A percentile compares a stretch with the other conserved stretches of the same genome.
These are phyloP conservation scores for Prorocentrum cordatum DNA, from an alignment of 169 alveolate species.

Conservation along the genomic window DNA sequence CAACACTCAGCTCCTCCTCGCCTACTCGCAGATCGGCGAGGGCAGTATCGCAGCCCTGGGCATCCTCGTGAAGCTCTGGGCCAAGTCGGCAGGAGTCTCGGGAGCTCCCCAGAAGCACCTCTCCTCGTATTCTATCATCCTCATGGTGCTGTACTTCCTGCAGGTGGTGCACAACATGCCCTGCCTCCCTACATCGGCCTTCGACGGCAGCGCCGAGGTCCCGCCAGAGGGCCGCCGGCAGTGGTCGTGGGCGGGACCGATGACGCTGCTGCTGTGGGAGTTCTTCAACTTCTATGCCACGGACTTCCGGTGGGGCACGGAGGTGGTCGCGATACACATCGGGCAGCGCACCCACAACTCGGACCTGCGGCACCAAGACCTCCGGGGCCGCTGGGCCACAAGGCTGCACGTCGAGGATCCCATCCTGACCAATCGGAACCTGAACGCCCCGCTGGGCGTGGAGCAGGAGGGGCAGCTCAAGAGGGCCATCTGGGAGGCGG, in stretches of 20 bases:
- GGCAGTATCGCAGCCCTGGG: too few species aligned
- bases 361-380: background rate
- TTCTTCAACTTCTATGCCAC: background rate
- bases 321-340: background rate
- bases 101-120: slow-evolving; percentile 12
- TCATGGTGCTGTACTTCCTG: slow-evolving; percentile 20
- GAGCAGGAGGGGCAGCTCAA: slow-evolving; percentile 32
- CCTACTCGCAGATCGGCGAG: too few species aligned
- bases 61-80: too few species aligned
- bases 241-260: background rate
- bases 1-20: too few species aligned
- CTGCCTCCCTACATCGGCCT: background rate
- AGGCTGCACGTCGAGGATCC: slow-evolving; percentile 16
- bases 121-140: background rate
- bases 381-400: background rate
- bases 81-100: slow-evolving; percentile 15
- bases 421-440: slow-evolving; percentile 2
- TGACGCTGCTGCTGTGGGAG: slow-evolving; percentile 14
- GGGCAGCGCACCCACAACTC: background rate
- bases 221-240: background rate
- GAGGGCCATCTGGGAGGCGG: too few species aligned
- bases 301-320: slow-evolving; percentile 15
- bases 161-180: slow-evolving; percentile 14
- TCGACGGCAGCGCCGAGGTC: background rate
- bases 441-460: slow-evolving; percentile 4